Conservation (phyloP, 169 alveolate species). For the Plasmodium gallinaceum region DNA sequence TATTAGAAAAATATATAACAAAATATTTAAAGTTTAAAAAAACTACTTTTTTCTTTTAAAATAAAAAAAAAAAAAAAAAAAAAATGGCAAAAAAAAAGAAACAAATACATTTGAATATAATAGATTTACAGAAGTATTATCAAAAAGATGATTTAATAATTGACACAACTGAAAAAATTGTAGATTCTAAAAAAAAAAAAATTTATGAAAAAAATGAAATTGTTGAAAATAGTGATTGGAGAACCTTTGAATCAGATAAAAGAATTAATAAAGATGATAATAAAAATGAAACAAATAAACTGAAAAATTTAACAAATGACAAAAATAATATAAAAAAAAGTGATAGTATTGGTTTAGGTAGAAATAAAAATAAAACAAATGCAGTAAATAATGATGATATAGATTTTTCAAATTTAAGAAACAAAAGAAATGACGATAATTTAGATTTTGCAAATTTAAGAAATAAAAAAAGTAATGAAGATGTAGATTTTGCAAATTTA, state of each 20-base stretch:
- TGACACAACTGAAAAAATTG: constrained; percentile 12
- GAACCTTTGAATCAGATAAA: constrained; percentile 38
- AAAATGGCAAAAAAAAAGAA: constrained; percentile 62
- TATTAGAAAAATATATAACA: neutral
- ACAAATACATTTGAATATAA: constrained; percentile 61
- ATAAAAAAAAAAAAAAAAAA: neutral
- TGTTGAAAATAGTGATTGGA: constrained; percentile 68
- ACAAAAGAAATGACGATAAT: neutral
- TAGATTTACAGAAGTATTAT: constrained; percentile 57
- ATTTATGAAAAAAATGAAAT: constrained; percentile 48
- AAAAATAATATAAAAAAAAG: constrained; percentile 27
- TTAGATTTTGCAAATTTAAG: constrained; percentile 11
- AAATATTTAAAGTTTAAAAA: neutral
- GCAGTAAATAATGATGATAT: constrained; percentile 16
- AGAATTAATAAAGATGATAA: neutral
- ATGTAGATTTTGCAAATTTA: constrained; percentile 2
- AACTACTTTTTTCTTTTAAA: neutral
- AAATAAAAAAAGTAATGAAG: constrained; percentile 4
- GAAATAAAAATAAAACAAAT: constrained; percentile 15
- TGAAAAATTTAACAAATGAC: constrained; percentile 10
- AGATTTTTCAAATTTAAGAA: constrained; percentile 16
- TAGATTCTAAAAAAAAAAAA: constrained; percentile 25
- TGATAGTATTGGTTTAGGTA: neutral
- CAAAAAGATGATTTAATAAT: constrained; percentile 62
- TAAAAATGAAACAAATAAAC: constrained; percentile 13